Evolutionary conservation across 2,329 filamentous ascomycete genomes (phyloP), one percentile per base, ranked within the genome.

Genomic region (Neodidymelliopsis sp.): DNA sequence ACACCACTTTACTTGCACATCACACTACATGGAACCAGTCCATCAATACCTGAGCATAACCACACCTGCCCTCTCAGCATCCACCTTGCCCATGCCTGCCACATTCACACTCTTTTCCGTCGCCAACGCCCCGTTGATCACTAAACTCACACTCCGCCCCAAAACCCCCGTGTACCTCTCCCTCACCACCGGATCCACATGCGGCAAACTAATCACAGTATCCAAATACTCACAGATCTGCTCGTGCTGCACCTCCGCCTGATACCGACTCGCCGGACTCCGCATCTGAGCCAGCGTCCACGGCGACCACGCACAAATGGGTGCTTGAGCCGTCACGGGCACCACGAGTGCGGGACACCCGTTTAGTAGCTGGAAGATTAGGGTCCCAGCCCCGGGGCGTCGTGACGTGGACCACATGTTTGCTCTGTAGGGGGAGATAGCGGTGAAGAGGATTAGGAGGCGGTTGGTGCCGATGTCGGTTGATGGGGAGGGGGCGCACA

Each of bases 361-460:
- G 54, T 68, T 59, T 11, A 72, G 53, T 12, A 74, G 59, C 54
- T 74, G 71, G 57, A 74, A 72, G 50, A 65, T 60, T 6, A 74
- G 57, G 4, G 66, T 69, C 13, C 63, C 71, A 53, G 65, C 70
- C 36, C 72, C 72, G 3, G 71, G 72, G 10, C 70, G 68, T 8
- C 71, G 69, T 11, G 67, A 70, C 9, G 64, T 68, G 27, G 65
- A 68, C 72, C 72, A 74, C 43, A 69, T 70, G 44, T 67, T 63
- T 34, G 59, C 60, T 22, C 67, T 59, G 51, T 56, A 72, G 41
- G 73, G 71, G 2, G 71, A 66, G 42, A 75, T 70, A 23, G 60
- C 71, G n/a, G 69, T 69, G 58, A 74, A 72, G 49, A 71, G 59
- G 38, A 74, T 47, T 36, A 73, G 49, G 38, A 74, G 54, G 42